Base-by-base conservation (phyloP, 768 basidiomycete genomes). In the Boletus coccyginus region DNA sequence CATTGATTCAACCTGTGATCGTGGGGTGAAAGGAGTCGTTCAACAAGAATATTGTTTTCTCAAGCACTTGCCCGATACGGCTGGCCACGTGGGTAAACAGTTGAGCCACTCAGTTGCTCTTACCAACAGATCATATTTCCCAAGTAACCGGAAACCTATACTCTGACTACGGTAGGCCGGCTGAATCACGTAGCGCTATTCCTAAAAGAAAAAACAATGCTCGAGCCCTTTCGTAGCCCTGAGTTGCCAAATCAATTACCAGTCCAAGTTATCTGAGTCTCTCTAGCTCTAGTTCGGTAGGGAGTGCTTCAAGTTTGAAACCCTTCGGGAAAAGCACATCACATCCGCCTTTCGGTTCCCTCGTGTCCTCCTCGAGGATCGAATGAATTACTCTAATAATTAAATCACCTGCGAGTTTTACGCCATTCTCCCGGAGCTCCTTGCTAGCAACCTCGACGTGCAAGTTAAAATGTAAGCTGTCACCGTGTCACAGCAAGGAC, bases 61-160 rank as follows among this genome's bases (percentile, higher is more conserved):
- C 14, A 65, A 48, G 59, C 53, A 35, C 55, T 62, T 59, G 63
- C 61, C 70, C 67, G 70, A 65, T 49, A 70, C 46, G 13, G 45
- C 56, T 61, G 63, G 47, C 54, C 64, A 66, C 57, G 55, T 59
- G 62, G 19, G 6, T 41, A 7, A 17, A n/a, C 39, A n/a, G 38
- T 6, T 35, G 35, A 36, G 35, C 35, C 35, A 36, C 13, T 13
- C 35, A 5, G 12, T 35, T 33, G 5, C 27, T 27, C 27, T 5
- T 27, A 27, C 27, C 27, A 6, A 27, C 27, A 27, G 35, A 35
- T 35, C 35, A 35, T 35, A 21, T 7, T 10, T 7, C 33, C 8
- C 13, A 33, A 19, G 40, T 41, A n/a, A 31, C 14, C 19, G 32
- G 9, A 21, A 32, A 14, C n/a, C 32, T 32, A 19, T 29, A 21